Evolutionary conservation across 257 asterid species (phyloP).

Genomic region (Jaltomata sinuosa): DNA sequence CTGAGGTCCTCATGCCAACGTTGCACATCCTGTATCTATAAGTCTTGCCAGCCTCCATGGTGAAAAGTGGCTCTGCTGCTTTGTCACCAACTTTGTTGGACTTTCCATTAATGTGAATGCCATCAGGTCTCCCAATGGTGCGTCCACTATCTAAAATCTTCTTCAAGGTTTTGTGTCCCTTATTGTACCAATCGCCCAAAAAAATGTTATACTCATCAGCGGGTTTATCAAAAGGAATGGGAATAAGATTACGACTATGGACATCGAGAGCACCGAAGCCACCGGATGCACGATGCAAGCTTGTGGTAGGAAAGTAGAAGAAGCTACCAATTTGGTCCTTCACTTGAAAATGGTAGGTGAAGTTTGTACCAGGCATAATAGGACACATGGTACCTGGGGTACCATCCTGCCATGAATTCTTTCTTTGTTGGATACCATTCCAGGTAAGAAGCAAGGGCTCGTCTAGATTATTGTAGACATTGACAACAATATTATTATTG

Average conservation of each 20-base stretch:
- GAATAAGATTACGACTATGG: conserved; percentile 44
- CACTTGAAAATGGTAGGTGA: conserved; percentile 37
- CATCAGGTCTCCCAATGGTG: conserved; percentile 36
- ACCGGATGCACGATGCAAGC: conserved; percentile 36
- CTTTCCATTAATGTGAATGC: conserved; percentile 35
- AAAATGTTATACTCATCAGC: conserved; percentile 27
- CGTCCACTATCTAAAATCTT: conserved; percentile 24
- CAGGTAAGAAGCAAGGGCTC: conserved; percentile 42
- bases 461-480: conserved; percentile 30
- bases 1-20: conserved; percentile 32
- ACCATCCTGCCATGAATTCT: conserved; percentile 52
- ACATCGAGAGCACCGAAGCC: conserved; percentile 31
- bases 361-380: conserved; percentile 36
- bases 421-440: conserved; percentile 41
- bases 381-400: conserved; percentile 47
- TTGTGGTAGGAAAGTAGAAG: conserved; percentile 38
- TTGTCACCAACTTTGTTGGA: conserved; percentile 19
- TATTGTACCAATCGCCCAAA: conserved; percentile 47
- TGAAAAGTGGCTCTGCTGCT: conserved; percentile 20
- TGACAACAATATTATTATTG: conserved; percentile 37
- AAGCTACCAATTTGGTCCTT: conserved; percentile 50
- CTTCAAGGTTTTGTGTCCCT: conserved; percentile 38
- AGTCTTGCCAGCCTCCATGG: conserved; percentile 39
- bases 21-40: conserved; percentile 43
- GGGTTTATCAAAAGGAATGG: conserved; percentile 34